A percentile compares a stretch with the other conserved stretches of the same genome.
phyloP scores from a whole-genome alignment of 2,329 filamentous ascomycete genomes.

The Hypoxylon sp. region DNA sequence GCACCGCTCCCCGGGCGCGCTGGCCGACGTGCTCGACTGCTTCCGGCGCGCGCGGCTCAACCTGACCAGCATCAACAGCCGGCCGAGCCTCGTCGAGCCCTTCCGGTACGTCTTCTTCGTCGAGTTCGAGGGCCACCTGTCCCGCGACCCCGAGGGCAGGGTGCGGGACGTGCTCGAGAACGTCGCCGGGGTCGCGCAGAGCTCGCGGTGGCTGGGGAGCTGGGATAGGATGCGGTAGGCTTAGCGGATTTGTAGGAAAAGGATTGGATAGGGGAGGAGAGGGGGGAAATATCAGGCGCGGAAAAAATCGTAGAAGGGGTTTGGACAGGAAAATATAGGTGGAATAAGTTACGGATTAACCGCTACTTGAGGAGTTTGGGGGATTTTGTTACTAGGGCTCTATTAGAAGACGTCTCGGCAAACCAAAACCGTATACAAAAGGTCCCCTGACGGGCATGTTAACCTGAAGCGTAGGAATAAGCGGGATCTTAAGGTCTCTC shows the following conservation, averaged over 20 bases:
- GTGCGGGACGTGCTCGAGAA: slow-evolving; percentile 72
- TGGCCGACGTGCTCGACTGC: slow-evolving; percentile 83
- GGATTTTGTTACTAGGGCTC: too few species aligned
- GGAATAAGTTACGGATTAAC: background rate
- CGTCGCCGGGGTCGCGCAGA: slow-evolving; percentile 69
- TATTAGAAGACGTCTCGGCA: too few species aligned
- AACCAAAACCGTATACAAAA: too few species aligned
- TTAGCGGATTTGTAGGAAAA: background rate
- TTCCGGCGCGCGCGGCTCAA: slow-evolving; percentile 82
- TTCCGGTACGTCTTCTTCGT: slow-evolving; percentile 98
- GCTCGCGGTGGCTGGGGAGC: slow-evolving; percentile 77
- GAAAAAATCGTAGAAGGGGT: background rate
- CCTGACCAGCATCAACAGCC: slow-evolving; percentile 88
- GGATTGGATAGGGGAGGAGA: too few species aligned
- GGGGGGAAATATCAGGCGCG: background rate
- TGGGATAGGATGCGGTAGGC: slow-evolving; percentile 62
- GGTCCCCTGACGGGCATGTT: background rate
- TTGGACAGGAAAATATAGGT: background rate
- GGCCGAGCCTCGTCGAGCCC: slow-evolving; percentile 75
- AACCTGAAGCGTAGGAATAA: background rate
- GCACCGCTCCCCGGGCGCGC: slow-evolving; percentile 81
- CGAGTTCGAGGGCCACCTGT: slow-evolving; percentile 79
- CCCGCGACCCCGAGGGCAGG: slow-evolving; percentile 64
- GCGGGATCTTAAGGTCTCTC: too few species aligned
- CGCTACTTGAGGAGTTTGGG: background rate